phyloP scores from a whole-genome alignment of 2,329 filamentous ascomycete genomes.

The Uncinocarpus reesii region DNA sequence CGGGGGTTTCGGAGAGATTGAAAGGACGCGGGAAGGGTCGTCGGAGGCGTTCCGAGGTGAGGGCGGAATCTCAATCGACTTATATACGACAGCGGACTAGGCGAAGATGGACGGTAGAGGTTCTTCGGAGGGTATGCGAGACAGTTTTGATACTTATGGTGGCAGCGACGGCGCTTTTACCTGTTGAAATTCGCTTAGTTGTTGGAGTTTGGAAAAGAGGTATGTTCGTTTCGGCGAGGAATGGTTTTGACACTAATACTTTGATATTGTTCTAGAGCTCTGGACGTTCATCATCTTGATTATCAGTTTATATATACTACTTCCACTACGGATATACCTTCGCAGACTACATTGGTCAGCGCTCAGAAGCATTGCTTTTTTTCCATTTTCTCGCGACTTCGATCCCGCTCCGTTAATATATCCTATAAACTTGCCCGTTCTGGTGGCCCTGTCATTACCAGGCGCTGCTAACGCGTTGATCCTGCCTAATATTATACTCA shows the following conservation, averaged over 20 bases:
- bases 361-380: constrained; percentile 34
- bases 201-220: constrained; percentile 33
- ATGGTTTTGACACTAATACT: neutral
- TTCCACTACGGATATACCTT: constrained; percentile 48
- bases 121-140: constrained; percentile 44
- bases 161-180: constrained; percentile 35
- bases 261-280: constrained; percentile 26
- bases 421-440: constrained; percentile 62
- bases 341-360: constrained; percentile 22
- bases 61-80: constrained; percentile 20
- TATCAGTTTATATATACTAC: constrained; percentile 33
- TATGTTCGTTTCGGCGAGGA: constrained; percentile 17
- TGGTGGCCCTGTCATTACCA: constrained; percentile 65
- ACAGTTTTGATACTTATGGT: constrained; percentile 45
- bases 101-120: constrained; percentile 31
- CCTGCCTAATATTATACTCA: constrained; percentile 71
- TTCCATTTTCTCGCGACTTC: constrained; percentile 63
- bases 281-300: constrained; percentile 26
- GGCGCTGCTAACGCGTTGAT: constrained; percentile 51
- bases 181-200: constrained; percentile 24
- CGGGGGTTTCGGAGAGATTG: neutral
- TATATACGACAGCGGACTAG: constrained; percentile 21
- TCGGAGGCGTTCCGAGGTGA: constrained; percentile 27
- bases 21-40: constrained; percentile 17
- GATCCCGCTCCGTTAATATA: constrained; percentile 89